Conservation (phyloP, 768 basidiomycete species). For the Sporobolomyces phaffii region DNA sequence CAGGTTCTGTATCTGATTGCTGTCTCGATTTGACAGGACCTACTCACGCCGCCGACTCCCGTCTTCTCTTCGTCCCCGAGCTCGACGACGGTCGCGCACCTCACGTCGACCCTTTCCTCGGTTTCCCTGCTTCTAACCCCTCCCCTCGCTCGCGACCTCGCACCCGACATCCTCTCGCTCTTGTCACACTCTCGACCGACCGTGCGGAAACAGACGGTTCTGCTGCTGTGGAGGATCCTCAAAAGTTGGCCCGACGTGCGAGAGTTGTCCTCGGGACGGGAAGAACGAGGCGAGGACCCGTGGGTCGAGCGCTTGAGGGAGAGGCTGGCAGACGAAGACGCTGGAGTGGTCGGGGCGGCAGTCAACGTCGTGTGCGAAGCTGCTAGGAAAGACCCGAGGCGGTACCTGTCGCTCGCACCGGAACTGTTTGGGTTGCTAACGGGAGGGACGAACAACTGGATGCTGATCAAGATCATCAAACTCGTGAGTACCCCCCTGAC, state of each 20-base stretch:
- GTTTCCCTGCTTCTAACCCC: constrained; percentile 59
- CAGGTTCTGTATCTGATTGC: no score
- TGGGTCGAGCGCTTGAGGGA: constrained; percentile 42
- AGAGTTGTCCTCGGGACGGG: constrained; percentile 57
- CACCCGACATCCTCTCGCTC: constrained; percentile 75
- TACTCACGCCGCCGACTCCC: constrained; percentile 47
- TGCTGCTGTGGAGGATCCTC: constrained; percentile 73
- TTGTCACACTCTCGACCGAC: constrained; percentile 80
- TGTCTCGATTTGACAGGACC: constrained; percentile 53
- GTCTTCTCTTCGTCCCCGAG: constrained; percentile 27
- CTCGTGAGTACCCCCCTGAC: constrained; percentile 54
- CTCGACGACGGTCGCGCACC: constrained; percentile 35
- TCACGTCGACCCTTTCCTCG: constrained; percentile 45
- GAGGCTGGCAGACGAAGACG: constrained; percentile 48
- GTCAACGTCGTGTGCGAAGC: constrained; percentile 93
- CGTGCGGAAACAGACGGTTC: constrained; percentile 82
- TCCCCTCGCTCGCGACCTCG: constrained; percentile 84
- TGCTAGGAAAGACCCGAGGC: constrained; percentile 67
- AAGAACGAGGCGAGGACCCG: constrained; percentile 52
- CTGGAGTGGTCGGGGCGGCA: constrained; percentile 74
- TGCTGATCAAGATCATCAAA: constrained; percentile 98
- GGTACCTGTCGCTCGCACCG: constrained; percentile 81
- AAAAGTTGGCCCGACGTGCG: constrained; percentile 75
- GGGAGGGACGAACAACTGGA: constrained; percentile 96
- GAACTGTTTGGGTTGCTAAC: constrained; percentile 88